Percentiles rank a stretch among this genome's conserved stretches.
Conservation (phyloP, 208 protist genomes). For the Leishmania gerbilli region DNA sequence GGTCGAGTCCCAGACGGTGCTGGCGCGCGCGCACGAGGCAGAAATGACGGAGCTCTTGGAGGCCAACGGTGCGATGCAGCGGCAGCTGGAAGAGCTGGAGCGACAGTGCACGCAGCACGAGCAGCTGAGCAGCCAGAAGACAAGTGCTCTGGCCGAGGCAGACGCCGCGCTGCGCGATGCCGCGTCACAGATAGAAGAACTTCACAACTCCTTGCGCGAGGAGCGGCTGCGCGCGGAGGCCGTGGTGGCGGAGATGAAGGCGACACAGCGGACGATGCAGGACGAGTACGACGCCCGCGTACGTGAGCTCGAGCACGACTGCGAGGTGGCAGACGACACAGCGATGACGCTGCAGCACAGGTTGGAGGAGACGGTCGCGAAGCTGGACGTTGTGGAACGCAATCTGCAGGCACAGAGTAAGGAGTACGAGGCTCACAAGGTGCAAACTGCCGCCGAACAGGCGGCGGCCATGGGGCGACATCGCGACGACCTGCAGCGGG, state of each 20-base stretch:
- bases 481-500: constrained; percentile 36
- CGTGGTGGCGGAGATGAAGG: constrained; percentile 26
- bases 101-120: constrained; percentile 17
- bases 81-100: constrained; percentile 39
- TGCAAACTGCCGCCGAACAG: constrained; percentile 18
- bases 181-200: constrained; percentile 30
- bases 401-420: constrained; percentile 9
- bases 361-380: constrained; percentile 31
- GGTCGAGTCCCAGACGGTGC: constrained; percentile 51
- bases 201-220: constrained; percentile 24
- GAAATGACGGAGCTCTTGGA: constrained; percentile 56
- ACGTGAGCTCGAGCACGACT: constrained; percentile 47
- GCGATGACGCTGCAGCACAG: constrained; percentile 24
- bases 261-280: constrained; percentile 35
- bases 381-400: constrained; percentile 20
- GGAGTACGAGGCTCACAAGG: constrained; percentile 17
- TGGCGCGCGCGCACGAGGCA: constrained; percentile 55
- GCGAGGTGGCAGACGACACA: constrained; percentile 20
- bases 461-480: constrained; percentile 29
- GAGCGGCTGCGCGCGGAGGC: constrained; percentile 30
- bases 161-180: constrained; percentile 39
- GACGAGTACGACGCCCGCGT: constrained; percentile 48
- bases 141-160: constrained; percentile 32
- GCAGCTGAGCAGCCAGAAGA: constrained; percentile 13
- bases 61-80: constrained; percentile 45